These are phyloP conservation scores for Lagerstroemia speciosa DNA, from an alignment of 345 rosid species.

Conservation along the genomic window DNA sequence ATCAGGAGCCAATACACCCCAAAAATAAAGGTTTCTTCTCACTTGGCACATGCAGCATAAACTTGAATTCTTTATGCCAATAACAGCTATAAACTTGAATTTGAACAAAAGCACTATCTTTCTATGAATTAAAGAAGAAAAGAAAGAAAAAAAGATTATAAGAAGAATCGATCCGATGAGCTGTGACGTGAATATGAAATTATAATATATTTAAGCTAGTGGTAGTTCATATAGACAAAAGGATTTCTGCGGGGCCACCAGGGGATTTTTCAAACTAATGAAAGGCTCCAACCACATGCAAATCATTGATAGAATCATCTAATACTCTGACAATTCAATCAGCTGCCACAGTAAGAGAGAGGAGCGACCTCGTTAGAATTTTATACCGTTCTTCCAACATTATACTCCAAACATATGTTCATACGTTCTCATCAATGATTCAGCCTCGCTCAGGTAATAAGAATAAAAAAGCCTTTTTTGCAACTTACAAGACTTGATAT, in stretches of 20 bases:
- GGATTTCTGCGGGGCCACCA: slow-evolving; percentile 8
- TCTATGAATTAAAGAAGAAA: background rate
- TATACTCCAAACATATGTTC: background rate
- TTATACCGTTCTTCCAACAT: background rate
- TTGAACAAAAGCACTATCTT: slow-evolving; percentile 1
- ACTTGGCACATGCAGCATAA: background rate
- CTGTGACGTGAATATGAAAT: background rate
- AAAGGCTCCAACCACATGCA: slow-evolving; percentile 9
- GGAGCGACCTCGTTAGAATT: background rate
- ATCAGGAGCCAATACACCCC: slow-evolving; percentile 1
- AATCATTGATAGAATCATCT: slow-evolving; percentile 13
- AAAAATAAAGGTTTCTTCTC: background rate
- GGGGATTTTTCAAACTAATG: background rate
- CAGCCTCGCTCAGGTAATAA: background rate
- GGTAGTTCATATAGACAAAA: background rate
- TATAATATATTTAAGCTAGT: background rate
- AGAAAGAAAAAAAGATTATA: background rate
- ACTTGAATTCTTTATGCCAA: background rate
- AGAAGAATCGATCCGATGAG: background rate
- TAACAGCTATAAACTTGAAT: background rate
- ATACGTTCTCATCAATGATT: background rate
- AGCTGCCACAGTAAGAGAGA: background rate
- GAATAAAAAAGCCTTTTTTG: too few species aligned
- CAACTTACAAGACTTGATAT: too few species aligned
- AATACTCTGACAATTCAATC: slow-evolving; percentile 6